Base-by-base conservation (phyloP, 495 filamentous ascomycete genomes). In the Pyronema omphalodes region DNA sequence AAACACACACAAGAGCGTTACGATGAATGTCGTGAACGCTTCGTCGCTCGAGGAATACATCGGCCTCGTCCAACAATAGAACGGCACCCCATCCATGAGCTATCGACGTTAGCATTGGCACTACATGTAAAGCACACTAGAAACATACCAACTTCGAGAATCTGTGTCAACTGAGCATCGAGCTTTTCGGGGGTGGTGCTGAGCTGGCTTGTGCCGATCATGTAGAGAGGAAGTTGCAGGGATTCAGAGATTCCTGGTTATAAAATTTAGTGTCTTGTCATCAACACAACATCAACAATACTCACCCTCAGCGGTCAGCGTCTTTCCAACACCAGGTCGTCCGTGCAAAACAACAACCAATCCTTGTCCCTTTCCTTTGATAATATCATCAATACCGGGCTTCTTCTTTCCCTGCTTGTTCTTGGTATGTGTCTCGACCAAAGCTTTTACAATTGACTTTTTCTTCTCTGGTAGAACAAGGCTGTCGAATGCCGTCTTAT, bases 391-490 rank as follows among this genome's bases (percentile, higher is more conserved):
- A 57, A 93, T 87, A 29, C 23, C 23, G 23, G 23, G 23, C 23
- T 29, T 29, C 58, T 84, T 93, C 56, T 85, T 74, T 7, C 82
- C 80, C 0, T 79, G 82, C 67, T 86, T 89, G 49, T 62, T 55
- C 12, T 52, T 58, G 2, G 78, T 88, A 68, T 89, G 86, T 0
- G 78, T 82, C 58, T 85, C 78, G 7, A 89, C 85, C 6, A 89
- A 72, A 9, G 84, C 83, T 61, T 80, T 80, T 44, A 93, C 84
- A 51, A 91, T 86, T 12, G 77, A 75, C 58, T 93, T 91, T 51
- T 84, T 83, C 53, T 82, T 80, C 11, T 74, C 69, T 1, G 83
- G 79, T 8, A 93, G 71, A 3, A 91, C 83, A 14, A 93, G 74
- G 3, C 78, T 81, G 53, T 82, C 76, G 61, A 87, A 91, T 4